A percentile compares a stretch with the other conserved stretches of the same genome.
Evolutionary conservation across 2,329 filamentous ascomycete species (phyloP).

Genomic region (Hypoxylon sp.): DNA sequence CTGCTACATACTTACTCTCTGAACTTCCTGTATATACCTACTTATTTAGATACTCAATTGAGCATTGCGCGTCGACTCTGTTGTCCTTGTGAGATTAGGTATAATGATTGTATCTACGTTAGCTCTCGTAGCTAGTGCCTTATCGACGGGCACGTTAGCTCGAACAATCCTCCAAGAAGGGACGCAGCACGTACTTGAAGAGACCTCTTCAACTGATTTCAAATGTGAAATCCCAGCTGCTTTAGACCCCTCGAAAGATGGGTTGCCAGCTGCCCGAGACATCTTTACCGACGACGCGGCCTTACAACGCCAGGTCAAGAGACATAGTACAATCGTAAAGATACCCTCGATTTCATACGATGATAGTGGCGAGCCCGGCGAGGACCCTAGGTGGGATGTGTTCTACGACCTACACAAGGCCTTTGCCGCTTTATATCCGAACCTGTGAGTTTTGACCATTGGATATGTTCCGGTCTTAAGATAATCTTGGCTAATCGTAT

Average conservation of each 20-base stretch:
- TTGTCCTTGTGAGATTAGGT: background rate
- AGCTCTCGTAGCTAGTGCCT: conserved; percentile 32
- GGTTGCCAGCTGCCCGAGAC: conserved; percentile 43
- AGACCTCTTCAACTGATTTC: conserved; percentile 26
- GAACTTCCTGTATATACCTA: background rate
- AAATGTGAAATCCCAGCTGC: conserved; percentile 44
- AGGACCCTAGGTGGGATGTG: conserved; percentile 63
- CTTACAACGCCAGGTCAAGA: conserved; percentile 49
- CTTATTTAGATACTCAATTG: background rate
- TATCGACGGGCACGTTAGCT: conserved; percentile 30
- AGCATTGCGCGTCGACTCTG: background rate
- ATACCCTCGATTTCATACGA: conserved; percentile 65
- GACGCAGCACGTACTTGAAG: conserved; percentile 32
- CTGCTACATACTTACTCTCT: too few relatives aligned
- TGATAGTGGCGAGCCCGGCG: conserved; percentile 61
- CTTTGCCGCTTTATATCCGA: conserved; percentile 59
- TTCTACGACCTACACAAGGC: conserved; percentile 61
- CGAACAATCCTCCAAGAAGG: conserved; percentile 24
- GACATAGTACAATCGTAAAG: conserved; percentile 56
- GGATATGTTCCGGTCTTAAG: too few relatives aligned
- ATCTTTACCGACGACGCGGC: conserved; percentile 43
- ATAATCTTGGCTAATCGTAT: background rate
- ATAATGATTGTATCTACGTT: conserved; percentile 34
- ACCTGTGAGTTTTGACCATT: conserved; percentile 54
- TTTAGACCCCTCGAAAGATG: conserved; percentile 44